Percentiles rank a stretch among this genome's conserved stretches.
Conservation (phyloP, 2,329 filamentous ascomycete genomes). For the Blastomyces gilchristii region DNA sequence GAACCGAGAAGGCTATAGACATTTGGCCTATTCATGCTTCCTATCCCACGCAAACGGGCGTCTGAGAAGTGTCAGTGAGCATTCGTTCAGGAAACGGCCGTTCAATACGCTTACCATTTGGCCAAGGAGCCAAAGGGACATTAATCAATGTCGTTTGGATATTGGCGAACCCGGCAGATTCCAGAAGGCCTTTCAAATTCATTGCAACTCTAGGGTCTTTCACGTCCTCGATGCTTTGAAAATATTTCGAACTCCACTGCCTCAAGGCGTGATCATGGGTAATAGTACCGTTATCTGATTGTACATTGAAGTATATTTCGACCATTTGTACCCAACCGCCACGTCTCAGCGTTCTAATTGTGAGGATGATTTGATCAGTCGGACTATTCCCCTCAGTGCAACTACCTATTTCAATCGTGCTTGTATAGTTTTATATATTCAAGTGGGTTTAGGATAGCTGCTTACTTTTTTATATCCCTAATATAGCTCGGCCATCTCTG, state of each 20-base stretch:
- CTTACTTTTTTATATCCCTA: constrained; percentile 55
- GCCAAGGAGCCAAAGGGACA: constrained; percentile 61
- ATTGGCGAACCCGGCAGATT: constrained; percentile 55
- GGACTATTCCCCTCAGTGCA: neutral
- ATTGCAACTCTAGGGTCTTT: constrained; percentile 59
- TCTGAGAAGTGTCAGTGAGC: constrained; percentile 29
- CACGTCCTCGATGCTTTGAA: constrained; percentile 49
- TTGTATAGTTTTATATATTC: neutral
- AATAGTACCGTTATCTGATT: constrained; percentile 75
- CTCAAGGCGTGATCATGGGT: constrained; percentile 55
- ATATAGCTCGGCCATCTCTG: constrained; percentile 67
- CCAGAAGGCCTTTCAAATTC: constrained; percentile 50
- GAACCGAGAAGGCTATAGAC: constrained; percentile 30
- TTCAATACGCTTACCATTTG: constrained; percentile 43
- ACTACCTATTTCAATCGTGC: neutral
- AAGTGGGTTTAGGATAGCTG: constrained; percentile 1
- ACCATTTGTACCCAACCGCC: constrained; percentile 81
- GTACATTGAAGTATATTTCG: constrained; percentile 77
- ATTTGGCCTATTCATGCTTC: constrained; percentile 31
- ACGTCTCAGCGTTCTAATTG: constrained; percentile 51
- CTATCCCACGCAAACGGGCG: constrained; percentile 33
- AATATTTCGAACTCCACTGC: constrained; percentile 56
- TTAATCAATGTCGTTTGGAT: constrained; percentile 56
- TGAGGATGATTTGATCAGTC: neutral
- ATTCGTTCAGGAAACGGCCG: neutral